Conservation (phyloP, 352 stramenopile genomes). For the Phytophthora sp. region DNA sequence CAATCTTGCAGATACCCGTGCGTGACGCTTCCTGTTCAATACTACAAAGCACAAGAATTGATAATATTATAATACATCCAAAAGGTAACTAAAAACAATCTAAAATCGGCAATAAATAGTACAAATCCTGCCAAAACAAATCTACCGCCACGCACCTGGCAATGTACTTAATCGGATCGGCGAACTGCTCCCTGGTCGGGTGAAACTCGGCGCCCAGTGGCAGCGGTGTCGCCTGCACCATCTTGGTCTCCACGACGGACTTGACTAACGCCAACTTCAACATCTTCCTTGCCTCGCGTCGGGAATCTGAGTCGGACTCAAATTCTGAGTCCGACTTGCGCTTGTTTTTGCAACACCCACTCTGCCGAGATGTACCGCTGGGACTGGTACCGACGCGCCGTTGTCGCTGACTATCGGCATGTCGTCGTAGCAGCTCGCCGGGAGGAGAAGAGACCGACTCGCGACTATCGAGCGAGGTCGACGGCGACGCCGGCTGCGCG, state of each 20-base stretch:
- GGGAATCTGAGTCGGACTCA: slow-evolving; percentile 31
- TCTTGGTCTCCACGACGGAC: slow-evolving; percentile 62
- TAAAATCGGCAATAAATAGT: background rate
- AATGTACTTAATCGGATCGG: slow-evolving; percentile 90
- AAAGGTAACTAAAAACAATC: background rate
- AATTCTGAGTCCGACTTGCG: slow-evolving; percentile 25
- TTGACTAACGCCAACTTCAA: slow-evolving; percentile 67
- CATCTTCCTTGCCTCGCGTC: slow-evolving; percentile 51
- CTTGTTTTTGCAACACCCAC: slow-evolving; percentile 46
- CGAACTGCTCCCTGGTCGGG: slow-evolving; percentile 88
- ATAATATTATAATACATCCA: background rate
- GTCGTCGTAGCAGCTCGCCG: slow-evolving; percentile 18
- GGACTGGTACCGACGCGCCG: slow-evolving; percentile 30
- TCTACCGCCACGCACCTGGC: slow-evolving; percentile 58
- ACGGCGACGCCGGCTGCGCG: background rate
- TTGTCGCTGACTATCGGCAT: slow-evolving; percentile 32
- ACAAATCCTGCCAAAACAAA: too few relatives aligned
- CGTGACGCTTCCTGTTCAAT: slow-evolving; percentile 64
- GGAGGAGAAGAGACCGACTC: slow-evolving; percentile 25
- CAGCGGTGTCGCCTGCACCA: slow-evolving; percentile 34
- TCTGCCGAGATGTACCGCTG: slow-evolving; percentile 39
- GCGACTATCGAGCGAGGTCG: slow-evolving; percentile 9
- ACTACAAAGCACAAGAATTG: slow-evolving; percentile 33
- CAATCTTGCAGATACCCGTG: slow-evolving; percentile 98
- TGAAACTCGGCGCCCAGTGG: slow-evolving; percentile 68